Percentiles rank a stretch among this genome's conserved stretches.
These are phyloP conservation scores for Mycena sp. DNA, from an alignment of 1,284 basidiomycete genomes.

Conservation along the genomic window DNA sequence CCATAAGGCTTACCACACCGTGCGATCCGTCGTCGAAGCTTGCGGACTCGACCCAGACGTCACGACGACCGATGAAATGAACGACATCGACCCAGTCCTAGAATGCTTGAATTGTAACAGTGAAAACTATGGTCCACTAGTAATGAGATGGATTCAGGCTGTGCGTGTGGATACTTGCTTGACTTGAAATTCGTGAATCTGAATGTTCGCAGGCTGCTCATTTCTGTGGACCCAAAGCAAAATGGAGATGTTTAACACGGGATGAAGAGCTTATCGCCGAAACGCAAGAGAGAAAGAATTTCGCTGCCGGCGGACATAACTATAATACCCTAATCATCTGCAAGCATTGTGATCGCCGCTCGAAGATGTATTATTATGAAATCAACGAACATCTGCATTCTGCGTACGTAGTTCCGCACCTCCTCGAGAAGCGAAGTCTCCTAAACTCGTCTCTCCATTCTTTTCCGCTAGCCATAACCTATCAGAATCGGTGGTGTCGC, in stretches of 20 bases:
- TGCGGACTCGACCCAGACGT: conserved; percentile 26
- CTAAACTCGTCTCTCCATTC: too few relatives aligned
- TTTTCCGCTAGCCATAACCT: too few relatives aligned
- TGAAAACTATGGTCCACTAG: neutral
- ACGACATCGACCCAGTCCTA: conserved; percentile 18
- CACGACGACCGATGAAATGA: conserved; percentile 14
- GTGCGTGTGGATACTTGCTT: neutral
- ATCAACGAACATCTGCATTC: too few relatives aligned
- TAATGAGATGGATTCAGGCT: conserved; percentile 17
- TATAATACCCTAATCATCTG: too few relatives aligned
- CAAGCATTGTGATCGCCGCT: too few relatives aligned
- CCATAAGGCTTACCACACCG: neutral
- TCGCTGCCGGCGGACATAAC: too few relatives aligned
- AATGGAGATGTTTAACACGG: conserved; percentile 9
- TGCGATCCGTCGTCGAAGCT: conserved; percentile 11
- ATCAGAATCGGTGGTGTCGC: too few relatives aligned
- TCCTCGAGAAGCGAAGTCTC: too few relatives aligned
- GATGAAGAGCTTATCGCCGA: conserved; percentile 10
- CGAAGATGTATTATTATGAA: too few relatives aligned
- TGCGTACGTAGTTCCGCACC: too few relatives aligned
- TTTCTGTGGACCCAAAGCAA: neutral
- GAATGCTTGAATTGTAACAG: conserved; percentile 18
- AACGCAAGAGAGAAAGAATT: neutral
- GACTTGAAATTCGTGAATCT: neutral
- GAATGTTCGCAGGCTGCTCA: neutral